phyloP scores from a whole-genome alignment of 1,284 basidiomycete genomes.

The Hypsizygus ulmarius region DNA sequence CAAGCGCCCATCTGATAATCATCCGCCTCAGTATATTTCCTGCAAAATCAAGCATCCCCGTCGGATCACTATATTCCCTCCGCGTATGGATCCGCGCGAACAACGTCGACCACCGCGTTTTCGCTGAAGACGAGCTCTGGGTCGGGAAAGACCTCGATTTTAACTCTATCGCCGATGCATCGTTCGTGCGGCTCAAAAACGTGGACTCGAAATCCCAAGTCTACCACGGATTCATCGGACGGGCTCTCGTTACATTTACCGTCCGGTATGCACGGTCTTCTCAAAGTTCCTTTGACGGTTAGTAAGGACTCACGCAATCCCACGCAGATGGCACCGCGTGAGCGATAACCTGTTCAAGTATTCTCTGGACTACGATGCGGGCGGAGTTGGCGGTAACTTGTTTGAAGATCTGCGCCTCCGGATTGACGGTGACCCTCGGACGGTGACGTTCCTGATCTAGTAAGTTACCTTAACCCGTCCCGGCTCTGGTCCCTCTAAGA shows the following conservation, averaged over 20 bases:
- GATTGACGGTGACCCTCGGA: slow-evolving; percentile 48
- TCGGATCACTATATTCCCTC: slow-evolving; percentile 47
- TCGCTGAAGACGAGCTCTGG: slow-evolving; percentile 58
- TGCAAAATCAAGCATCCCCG: slow-evolving; percentile 49
- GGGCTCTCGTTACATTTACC: slow-evolving; percentile 50
- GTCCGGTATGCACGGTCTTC: slow-evolving; percentile 36
- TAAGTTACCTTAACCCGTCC: slow-evolving; percentile 28
- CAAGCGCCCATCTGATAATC: slow-evolving; percentile 6
- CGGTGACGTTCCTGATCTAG: slow-evolving; percentile 56
- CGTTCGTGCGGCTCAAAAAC: slow-evolving; percentile 45
- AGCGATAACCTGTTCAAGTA: slow-evolving; percentile 45
- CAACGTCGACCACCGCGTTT: slow-evolving; percentile 54
- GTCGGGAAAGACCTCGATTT: slow-evolving; percentile 61
- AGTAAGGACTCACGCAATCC: not conserved
- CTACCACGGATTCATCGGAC: slow-evolving; percentile 52
- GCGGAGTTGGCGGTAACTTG: slow-evolving; percentile 49
- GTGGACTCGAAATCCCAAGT: slow-evolving; percentile 40
- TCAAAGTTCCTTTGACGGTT: slow-evolving; percentile 5
- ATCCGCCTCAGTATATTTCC: slow-evolving; percentile 46
- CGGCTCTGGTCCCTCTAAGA: slow-evolving; percentile 3
- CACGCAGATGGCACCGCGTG: slow-evolving; percentile 42
- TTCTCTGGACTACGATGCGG: slow-evolving; percentile 57
- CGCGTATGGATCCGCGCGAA: slow-evolving; percentile 58
- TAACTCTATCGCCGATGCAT: slow-evolving; percentile 48
- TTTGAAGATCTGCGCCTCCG: slow-evolving; percentile 50